Evolutionary conservation across 31 red algal genomes (phyloP), one percentile per base, ranked within the genome.

Genomic region (Endocladia muricata): DNA sequence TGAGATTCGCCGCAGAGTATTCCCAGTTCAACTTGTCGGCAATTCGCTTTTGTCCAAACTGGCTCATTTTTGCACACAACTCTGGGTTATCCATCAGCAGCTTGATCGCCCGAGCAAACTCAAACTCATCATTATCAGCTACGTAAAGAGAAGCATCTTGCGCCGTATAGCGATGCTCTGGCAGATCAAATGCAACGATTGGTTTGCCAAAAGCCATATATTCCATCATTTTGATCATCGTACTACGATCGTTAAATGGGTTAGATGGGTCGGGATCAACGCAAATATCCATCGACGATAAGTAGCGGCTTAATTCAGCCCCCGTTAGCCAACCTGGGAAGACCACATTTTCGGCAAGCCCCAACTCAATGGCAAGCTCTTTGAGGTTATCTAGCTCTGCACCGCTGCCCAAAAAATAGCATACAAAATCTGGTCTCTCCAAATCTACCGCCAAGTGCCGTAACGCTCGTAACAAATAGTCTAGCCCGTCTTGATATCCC

Each of bases 201-300:
- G 47, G 47, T n/a, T 52, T 52, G 13, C 13, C 47, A 15, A 52
- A 52, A 52, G 47, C 47, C 47, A 52, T 52, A n/a, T 52, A 52
- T n/a, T 52, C 47, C 47, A 52, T 52, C 13, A 52, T 52, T 52
- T 52, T 52, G 13, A 52, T 52, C 47, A 52, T 52, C 13, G 47
- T 52, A n/a, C 47, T 52, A n/a, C n/a, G 47, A 52, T 52, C 47
- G n/a, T 52, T 52, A 52, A 52, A 52, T 13, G 47, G n/a, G n/a
- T 52, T 52, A 15, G 13, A 15, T n/a, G 47, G 47, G 47, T 52
- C 47, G 13, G 47, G 47, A 11, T n/a, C 47, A 11, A 52, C 13
- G 47, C 47, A 52, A n/a, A 52, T 52, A 52, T 52, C 47, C n/a
- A n/a, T n/a, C n/a, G n/a, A n/a, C n/a, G n/a, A n/a, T n/a, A n/a